Base-by-base conservation (phyloP, 2,329 filamentous ascomycete genomes). In the Fusarium sterilihyphosum region DNA sequence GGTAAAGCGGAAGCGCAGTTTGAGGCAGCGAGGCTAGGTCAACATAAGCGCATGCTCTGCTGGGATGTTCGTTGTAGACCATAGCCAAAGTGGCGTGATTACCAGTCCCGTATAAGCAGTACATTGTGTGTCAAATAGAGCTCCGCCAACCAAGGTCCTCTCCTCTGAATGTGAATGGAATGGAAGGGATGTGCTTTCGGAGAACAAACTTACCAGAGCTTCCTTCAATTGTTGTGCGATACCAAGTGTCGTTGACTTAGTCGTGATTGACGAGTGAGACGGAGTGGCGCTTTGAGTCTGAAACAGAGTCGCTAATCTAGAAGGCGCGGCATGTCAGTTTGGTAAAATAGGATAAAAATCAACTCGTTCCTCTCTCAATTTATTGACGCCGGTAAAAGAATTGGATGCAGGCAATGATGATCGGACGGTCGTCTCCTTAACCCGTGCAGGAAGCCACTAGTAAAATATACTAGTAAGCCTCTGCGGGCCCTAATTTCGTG, bases 21-120 rank as follows among this genome's bases (percentile, higher is more conserved):
- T 52, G 63, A 53, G 31, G 13, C 29, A 33, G 47, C 43, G 43
- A 44, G n/a, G 24, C 29, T 50, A 50, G 22, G 47, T 52, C 29
- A 24, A 33, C 49, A 35, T 35, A 70, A 47, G 61, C 49, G 58
- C 57, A 59, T 66, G 37, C 33, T 66, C 65, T 78, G 40, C 76
- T 57, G 29, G 76, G 76, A 78, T 78, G 33, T 69, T 76, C 71
- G 69, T 73, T 73, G 73, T 63, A 60, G 54, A 44, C 63, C 37
- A 65, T 33, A 61, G 60, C 61, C 61, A 56, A 68, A 61, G 72
- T 78, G 76, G 76, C 75, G 67, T 78, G 75, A 75, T 77, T 73
- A 56, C 59, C 74, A 65, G 75, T 73, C 72, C 68, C 70, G 57
- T 63, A 64, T 69, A 70, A 74, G 52, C 60, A 75, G 56, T 64